Conservation (phyloP, 1,139 yeast species). For the Hemisphaericaspora xylanilytica region DNA sequence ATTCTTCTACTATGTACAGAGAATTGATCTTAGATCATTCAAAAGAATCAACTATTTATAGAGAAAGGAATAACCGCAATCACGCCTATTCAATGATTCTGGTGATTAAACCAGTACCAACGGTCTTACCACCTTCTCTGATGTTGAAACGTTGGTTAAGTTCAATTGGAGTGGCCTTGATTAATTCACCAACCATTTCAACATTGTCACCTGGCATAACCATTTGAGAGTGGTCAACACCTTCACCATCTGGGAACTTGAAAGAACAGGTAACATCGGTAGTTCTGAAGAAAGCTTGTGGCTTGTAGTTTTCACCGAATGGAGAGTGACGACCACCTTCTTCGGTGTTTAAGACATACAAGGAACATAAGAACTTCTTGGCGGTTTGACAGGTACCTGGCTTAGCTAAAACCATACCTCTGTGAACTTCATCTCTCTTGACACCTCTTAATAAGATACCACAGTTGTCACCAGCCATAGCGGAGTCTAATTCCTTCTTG, state of each 20-base stretch:
- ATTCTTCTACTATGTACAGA: constrained; percentile 6
- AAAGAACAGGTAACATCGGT: constrained; percentile 92
- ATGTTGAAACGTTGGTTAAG: constrained; percentile 97
- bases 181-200: constrained; percentile 91
- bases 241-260: constrained; percentile 88
- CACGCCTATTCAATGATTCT: constrained; percentile 70
- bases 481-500: constrained; percentile 96
- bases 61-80: not conserved
- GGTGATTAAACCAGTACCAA: constrained; percentile 97
- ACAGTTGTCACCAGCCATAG: constrained; percentile 99
- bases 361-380: constrained; percentile 89
- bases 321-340: constrained; percentile 99
- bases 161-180: constrained; percentile 92
- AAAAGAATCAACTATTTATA: constrained; percentile 2
- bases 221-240: constrained; percentile 79
- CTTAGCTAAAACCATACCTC: constrained; percentile 98
- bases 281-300: constrained; percentile 95
- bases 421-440: constrained; percentile 92
- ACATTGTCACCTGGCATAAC: constrained; percentile 98
- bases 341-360: constrained; percentile 89
- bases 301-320: constrained; percentile 95
- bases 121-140: constrained; percentile 99
- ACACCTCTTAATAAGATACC: constrained; percentile 97
- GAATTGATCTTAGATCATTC: constrained; percentile 1
- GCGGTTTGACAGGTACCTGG: constrained; percentile 92